These are phyloP conservation scores for Arthrinium phaeospermum DNA, from an alignment of 2,329 filamentous ascomycete species.

Conservation along the genomic window DNA sequence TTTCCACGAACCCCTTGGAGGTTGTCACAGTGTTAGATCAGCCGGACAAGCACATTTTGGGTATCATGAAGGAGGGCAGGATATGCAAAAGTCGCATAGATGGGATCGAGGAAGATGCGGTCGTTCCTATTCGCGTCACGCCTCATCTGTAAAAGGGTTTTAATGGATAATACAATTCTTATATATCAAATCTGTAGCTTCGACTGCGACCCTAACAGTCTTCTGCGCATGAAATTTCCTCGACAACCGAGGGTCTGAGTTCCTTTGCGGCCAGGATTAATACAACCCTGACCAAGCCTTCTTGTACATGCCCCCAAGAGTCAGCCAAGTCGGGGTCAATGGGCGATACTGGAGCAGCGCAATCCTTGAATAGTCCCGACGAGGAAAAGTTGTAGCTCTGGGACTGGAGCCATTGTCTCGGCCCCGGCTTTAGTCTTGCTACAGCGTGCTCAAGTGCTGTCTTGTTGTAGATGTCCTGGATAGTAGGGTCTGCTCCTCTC, in stretches of 20 bases:
- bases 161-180: too few relatives aligned
- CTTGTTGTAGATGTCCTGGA: not conserved
- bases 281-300: too few relatives aligned
- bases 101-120: conserved; percentile 23
- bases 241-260: too few relatives aligned
- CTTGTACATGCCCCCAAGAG: too few relatives aligned
- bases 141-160: conserved; percentile 1
- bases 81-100: conserved; percentile 40
- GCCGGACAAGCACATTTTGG: conserved; percentile 50
- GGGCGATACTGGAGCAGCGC: too few relatives aligned
- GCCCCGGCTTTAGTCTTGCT: not conserved
- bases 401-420: not conserved
- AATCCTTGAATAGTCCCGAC: too few relatives aligned
- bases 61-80: conserved; percentile 58
- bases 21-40: conserved; percentile 55
- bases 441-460: not conserved
- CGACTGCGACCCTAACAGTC: too few relatives aligned
- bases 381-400: not conserved
- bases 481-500: not conserved
- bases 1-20: conserved; percentile 56
- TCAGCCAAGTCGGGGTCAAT: too few relatives aligned
- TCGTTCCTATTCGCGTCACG: conserved; percentile 23
- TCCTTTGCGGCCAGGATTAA: too few relatives aligned
- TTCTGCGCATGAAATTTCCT: too few relatives aligned
- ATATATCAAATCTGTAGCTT: too few relatives aligned